Base-by-base conservation (phyloP, 768 basidiomycete species). In the Phaeotremella skinneri region DNA sequence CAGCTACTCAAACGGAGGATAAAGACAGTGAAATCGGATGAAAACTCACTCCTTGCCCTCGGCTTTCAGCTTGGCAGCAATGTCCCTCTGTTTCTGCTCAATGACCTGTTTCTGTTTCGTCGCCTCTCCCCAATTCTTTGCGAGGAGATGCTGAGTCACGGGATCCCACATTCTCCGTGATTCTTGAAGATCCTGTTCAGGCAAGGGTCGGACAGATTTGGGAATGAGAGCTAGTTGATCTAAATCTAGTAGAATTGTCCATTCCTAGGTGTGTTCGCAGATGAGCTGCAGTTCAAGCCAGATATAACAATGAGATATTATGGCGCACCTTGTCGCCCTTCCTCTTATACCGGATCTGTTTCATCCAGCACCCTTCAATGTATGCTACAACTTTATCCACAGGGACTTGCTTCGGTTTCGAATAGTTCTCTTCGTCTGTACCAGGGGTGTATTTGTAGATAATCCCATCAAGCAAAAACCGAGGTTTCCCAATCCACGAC, bases 401-500 rank as follows among this genome's bases (percentile, higher is more conserved):
- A 3, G 94, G 93, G 11, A 99, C 91, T 62, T 97, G 89, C 78
- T 90, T 97, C 66, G 91, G 84, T 63, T 76, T 78, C 4, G 67
- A 75, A 69, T 78, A 81, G 4, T 51, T 57, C 42, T 73, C 73
- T 13, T 72, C 72, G 20, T 68, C 69, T 72, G 85, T 83, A 53
- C 82, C 85, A 21, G 86, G 85, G 42, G 83, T 80, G 49, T 89
- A 89, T 25, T 84, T 84, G 79, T 94, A 91, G 52, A 99, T 85
- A 51, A 97, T 86, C 45, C 94, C 96, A 70, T 92, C 92, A 4
- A 89, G 62, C 43, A 87, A 78, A 81, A 87, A 94, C 62, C 88
- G 87, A 3, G 93, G 87, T 61, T 82, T 85, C 52, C 92, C 91
- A 45, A 96, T 81, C 93, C 93, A 97, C 2, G 89, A 89, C 89